Evolutionary conservation across 768 basidiomycete genomes (phyloP), one percentile per base, ranked within the genome.

Genomic region (Boletus coccyginus): DNA sequence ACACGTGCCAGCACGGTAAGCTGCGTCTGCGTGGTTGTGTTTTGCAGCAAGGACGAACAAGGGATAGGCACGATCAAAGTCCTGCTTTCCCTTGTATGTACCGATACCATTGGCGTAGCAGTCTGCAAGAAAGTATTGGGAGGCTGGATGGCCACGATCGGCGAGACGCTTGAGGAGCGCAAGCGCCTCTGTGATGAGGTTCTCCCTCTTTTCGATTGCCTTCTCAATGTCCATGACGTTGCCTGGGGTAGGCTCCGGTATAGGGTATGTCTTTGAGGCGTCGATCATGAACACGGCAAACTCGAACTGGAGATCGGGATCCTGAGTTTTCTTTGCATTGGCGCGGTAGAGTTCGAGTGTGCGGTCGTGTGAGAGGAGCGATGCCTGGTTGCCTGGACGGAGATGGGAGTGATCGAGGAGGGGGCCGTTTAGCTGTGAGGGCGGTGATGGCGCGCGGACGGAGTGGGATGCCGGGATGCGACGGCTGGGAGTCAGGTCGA

Each of bases 281-380:
- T 98, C 97, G 68, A 99, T 90, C 90, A 98, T 94, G 80, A 98
- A 98, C 10, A 95, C 92, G 40, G 96, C 93, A 63, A 99, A 98
- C 71, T 99, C 97, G 78, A 94, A 98, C 70, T 96, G 95, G 53
- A 98, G 77, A 66, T 98, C 93, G 0, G 96, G 95, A 71, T 98
- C 94, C 75, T 97, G 94, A 0, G 95, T 97, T 77, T 98, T 98
- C 77, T 96, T 97, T 33, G 96, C 97, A 73, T 99, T 99, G 43
- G 88, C 86, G 46, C 97, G 90, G 77, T 99, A 99, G 59, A 97
- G 86, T 72, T 98, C 94, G 57, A 99, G 86, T 3, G 97, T 98
- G 56, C 91, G 91, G 73, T 95, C 94, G 71, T 98, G 91, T 1
- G 93, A 94, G 62, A 98, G 87, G 13, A 98, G 84, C 7, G 94